Evolutionary conservation across 768 basidiomycete species (phyloP).

Genomic region (Rhodosporidiobolus sp.): DNA sequence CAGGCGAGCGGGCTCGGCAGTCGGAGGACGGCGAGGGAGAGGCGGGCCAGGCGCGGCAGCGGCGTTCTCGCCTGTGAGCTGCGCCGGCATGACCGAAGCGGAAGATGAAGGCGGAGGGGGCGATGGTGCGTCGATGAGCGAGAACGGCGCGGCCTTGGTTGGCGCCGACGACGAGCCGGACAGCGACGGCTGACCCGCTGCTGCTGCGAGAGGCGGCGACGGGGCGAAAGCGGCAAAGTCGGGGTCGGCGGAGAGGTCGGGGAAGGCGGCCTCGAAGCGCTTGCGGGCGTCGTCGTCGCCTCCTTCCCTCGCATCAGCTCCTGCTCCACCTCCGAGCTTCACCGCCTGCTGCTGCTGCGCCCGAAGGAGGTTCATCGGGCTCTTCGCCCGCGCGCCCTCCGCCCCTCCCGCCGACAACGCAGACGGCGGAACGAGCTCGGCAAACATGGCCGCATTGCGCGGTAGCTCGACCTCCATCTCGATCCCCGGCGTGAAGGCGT

Average conservation of each 20-base stretch:
- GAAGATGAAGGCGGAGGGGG: not conserved
- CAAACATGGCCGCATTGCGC: constrained; percentile 27
- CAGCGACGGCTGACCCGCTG: too few relatives aligned
- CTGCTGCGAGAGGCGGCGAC: not conserved
- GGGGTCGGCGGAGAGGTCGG: constrained; percentile 10
- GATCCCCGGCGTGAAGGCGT: constrained; percentile 10
- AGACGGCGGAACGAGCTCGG: constrained; percentile 11
- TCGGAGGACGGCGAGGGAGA: constrained; percentile 34
- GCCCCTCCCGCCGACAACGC: not conserved
- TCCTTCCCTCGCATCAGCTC: not conserved
- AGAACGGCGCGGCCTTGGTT: not conserved
- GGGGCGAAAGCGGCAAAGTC: constrained; percentile 1
- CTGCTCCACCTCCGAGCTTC: not conserved
- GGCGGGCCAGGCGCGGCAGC: constrained; percentile 16
- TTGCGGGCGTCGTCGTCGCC: constrained; percentile 14
- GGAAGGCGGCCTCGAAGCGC: constrained; percentile 23
- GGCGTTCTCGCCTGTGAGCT: constrained; percentile 31
- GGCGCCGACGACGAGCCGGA: not conserved
- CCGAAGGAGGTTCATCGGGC: not conserved
- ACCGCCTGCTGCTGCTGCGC: not conserved
- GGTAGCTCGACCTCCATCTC: constrained; percentile 21
- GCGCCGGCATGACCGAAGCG: not conserved
- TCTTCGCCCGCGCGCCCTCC: not conserved
- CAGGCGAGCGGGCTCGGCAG: not conserved
- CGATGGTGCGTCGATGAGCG: not conserved